Conservation (phyloP, 2,329 filamentous ascomycete genomes). For the Paraphoma chrysanthemicola region DNA sequence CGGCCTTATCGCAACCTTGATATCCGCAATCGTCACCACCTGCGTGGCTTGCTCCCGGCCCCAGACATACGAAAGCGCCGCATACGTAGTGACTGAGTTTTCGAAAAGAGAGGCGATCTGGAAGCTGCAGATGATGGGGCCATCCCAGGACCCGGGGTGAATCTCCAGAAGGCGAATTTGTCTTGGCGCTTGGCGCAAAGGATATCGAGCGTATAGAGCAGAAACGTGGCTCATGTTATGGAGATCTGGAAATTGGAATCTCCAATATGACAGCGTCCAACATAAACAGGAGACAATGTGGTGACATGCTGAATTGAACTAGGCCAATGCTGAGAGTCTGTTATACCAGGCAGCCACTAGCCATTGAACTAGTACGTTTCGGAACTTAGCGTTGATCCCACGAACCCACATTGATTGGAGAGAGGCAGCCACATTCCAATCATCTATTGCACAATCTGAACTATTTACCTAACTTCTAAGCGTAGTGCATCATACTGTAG, state of each 20-base stretch:
- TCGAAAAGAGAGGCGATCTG: not conserved
- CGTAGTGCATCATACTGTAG: conserved; percentile 70
- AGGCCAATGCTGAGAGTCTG: too few species aligned
- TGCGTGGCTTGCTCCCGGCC: not conserved
- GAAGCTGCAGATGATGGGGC: not conserved
- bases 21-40: not conserved
- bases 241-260: not conserved
- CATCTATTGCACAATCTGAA: too few species aligned
- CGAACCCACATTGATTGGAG: too few species aligned
- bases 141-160: not conserved
- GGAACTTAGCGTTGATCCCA: too few species aligned
- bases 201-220: not conserved
- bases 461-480: conserved; percentile 57
- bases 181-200: not conserved
- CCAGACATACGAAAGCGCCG: not conserved
- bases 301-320: too few species aligned
- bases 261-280: too few species aligned
- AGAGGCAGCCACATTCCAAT: too few species aligned
- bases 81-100: not conserved
- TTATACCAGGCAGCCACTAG: too few species aligned
- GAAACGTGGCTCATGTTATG: not conserved
- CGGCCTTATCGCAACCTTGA: not conserved
- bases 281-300: too few species aligned
- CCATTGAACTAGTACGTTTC: too few species aligned
- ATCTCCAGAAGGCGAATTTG: not conserved